These are phyloP conservation scores for Puccinia brachypodii DNA, from an alignment of 1,284 basidiomycete genomes.

Conservation along the genomic window DNA sequence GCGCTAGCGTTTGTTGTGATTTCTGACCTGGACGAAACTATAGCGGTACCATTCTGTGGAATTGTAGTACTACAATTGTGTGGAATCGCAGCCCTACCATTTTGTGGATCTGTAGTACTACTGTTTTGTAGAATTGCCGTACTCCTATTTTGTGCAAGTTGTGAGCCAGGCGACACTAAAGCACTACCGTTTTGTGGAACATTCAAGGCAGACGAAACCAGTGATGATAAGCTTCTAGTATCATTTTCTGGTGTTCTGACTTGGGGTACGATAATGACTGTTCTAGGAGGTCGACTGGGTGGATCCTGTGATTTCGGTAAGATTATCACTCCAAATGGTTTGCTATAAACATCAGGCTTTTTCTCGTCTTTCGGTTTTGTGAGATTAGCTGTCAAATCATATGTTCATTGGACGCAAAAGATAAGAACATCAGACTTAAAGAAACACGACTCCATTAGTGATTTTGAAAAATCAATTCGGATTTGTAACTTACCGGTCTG, in stretches of 20 bases:
- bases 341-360: not conserved
- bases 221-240: not conserved
- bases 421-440: not conserved
- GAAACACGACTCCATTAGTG: not conserved
- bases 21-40: not conserved
- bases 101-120: too few relatives aligned
- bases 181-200: not conserved
- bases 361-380: not conserved
- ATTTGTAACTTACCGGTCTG: not conserved
- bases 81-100: not conserved
- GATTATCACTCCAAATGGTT: slow-evolving; percentile 17
- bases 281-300: not conserved
- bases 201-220: not conserved
- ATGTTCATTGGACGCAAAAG: too few relatives aligned
- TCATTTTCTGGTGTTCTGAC: not conserved
- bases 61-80: too few relatives aligned
- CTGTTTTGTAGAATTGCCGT: not conserved
- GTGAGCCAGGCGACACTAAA: not conserved
- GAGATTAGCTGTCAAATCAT: not conserved
- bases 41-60: not conserved
- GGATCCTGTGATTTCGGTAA: not conserved
- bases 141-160: not conserved
- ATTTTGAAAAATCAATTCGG: not conserved
- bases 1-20: not conserved
- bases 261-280: not conserved